Evolutionary conservation across 2,329 filamentous ascomycete species (phyloP).

Genomic region (Ascochyta viciae-villosae): DNA sequence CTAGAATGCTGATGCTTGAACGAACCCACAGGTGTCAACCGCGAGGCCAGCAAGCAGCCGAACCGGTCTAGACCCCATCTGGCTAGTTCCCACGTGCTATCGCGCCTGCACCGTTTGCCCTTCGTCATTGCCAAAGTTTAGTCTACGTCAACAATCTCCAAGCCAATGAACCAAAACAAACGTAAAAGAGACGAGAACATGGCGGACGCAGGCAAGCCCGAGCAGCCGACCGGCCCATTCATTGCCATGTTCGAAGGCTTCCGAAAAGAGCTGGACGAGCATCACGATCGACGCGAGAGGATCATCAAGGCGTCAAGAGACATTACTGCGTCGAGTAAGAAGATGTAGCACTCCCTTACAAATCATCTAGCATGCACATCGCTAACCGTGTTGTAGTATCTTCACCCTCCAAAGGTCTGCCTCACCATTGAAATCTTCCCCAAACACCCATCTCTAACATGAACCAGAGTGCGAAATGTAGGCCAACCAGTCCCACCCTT

Average conservation of each 20-base stretch:
- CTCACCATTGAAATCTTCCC: background rate
- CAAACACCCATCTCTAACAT: slow-evolving; percentile 12
- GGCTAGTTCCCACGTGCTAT: slow-evolving; percentile 31
- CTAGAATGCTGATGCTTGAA: background rate
- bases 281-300: slow-evolving; percentile 89
- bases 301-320: slow-evolving; percentile 91
- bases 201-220: slow-evolving; percentile 38
- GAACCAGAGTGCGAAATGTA: slow-evolving; percentile 65
- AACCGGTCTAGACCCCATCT: slow-evolving; percentile 26
- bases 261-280: slow-evolving; percentile 86
- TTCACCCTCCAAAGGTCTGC: slow-evolving; percentile 79
- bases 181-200: slow-evolving; percentile 47
- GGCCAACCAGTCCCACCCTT: slow-evolving; percentile 69
- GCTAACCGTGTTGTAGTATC: slow-evolving; percentile 62
- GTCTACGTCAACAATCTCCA: slow-evolving; percentile 10
- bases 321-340: slow-evolving; percentile 93
- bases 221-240: slow-evolving; percentile 52
- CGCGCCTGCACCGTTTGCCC: slow-evolving; percentile 34
- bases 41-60: slow-evolving; percentile 16
- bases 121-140: slow-evolving; percentile 15
- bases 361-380: slow-evolving; percentile 15
- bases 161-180: slow-evolving; percentile 39
- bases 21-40: slow-evolving; percentile 5
- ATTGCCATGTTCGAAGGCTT: slow-evolving; percentile 83
- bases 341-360: slow-evolving; percentile 69